Base-by-base conservation (phyloP, 257 asterid species). In the Dorcoceras hygrometricum region DNA sequence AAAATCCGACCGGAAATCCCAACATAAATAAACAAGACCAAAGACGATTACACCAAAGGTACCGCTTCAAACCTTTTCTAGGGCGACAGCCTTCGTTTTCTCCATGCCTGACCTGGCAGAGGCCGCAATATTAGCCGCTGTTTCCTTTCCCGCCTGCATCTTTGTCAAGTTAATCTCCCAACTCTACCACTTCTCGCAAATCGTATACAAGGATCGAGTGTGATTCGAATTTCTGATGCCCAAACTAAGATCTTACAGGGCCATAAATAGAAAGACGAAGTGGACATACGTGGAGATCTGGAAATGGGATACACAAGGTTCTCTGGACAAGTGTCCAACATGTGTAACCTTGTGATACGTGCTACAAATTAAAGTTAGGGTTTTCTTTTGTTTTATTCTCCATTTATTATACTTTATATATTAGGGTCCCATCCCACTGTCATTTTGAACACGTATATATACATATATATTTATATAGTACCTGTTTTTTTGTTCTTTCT, bases 61-160 rank as follows among this genome's bases (percentile, higher is more conserved):
- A 36, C 0, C 16, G 12, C 10, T 3, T 3, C n/a, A 43, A 3
- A 43, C 54, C 95, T 87, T 84, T 67, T 84, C 95, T 73, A 78
- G 88, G 4, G 74, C 77, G 66, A 68, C 68, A 58, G 95, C 95
- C 65, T 73, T 89, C 43, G 95, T 75, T 56, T 89, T 89, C 4
- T 82, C 95, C 81, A 82, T 65, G 74, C 96, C 96, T 8, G 95
- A 69, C 46, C 77, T 76, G 2, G 96, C 96, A 4, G 91, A 80
- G 22, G 97, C 97, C 56, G 86, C 89, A 2, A 77, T 59, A 57
- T 87, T 84, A 5, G 88, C 74, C n/a, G 89, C 89, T 22, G 73
- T 58, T 72, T 89, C 91, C 67, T 89, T 89, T 6, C 78, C 25
- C 8, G 81, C 26, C 73, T 88, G 85, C 96, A 88, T 86, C 62